A percentile compares a stretch with the other conserved stretches of the same genome.
Evolutionary conservation across 495 filamentous ascomycete genomes (phyloP).

Genomic region (Annulohypoxylon moriforme): DNA sequence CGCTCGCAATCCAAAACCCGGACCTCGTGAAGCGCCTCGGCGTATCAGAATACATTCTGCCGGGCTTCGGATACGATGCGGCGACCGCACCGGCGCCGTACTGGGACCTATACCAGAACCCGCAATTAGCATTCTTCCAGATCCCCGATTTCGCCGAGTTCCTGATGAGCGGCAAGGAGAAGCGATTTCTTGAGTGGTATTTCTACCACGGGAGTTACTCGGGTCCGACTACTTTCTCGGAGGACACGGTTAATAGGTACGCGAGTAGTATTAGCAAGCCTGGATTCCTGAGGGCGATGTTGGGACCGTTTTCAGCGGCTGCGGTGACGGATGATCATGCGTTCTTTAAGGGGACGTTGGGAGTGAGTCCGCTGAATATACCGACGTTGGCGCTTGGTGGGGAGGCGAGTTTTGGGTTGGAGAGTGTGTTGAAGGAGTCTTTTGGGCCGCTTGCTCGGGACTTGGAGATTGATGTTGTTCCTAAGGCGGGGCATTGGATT

Average conservation of each 20-base stretch:
- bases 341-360: constrained; percentile 41
- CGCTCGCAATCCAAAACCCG: constrained; percentile 49
- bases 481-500: constrained; percentile 47
- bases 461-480: constrained; percentile 41
- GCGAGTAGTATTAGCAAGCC: constrained; percentile 42
- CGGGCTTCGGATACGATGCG: constrained; percentile 54
- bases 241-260: constrained; percentile 40
- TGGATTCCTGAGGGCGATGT: constrained; percentile 46
- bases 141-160: constrained; percentile 57
- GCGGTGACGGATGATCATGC: constrained; percentile 25
- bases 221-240: constrained; percentile 30
- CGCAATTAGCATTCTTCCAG: constrained; percentile 59
- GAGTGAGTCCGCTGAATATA: constrained; percentile 10
- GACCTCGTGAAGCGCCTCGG: constrained; percentile 44
- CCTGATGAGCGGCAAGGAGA: constrained; percentile 54
- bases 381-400: constrained; percentile 38
- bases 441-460: constrained; percentile 24
- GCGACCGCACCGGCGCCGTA: constrained; percentile 37
- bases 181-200: constrained; percentile 57
- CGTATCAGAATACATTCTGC: constrained; percentile 53
- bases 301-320: constrained; percentile 34
- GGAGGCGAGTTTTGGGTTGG: constrained; percentile 37
- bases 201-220: constrained; percentile 55
- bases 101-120: constrained; percentile 53
- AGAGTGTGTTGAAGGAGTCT: neutral